These are phyloP conservation scores for Rutidosis leptorrhynchoides DNA, from an alignment of 129 eudicot genomes.

Conservation along the genomic window DNA sequence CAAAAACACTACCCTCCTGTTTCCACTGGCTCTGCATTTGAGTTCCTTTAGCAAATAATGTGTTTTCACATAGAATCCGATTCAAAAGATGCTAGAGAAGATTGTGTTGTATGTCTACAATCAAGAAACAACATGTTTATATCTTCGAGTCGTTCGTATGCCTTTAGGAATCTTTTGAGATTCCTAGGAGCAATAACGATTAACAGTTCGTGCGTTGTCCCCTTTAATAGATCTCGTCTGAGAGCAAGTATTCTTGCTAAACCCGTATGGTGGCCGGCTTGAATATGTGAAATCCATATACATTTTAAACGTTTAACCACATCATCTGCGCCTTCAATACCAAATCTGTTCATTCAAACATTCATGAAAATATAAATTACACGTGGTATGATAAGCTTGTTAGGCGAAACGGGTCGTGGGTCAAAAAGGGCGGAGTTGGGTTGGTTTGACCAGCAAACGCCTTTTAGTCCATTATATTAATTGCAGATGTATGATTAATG, in stretches of 20 bases:
- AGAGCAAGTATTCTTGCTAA: conserved; percentile 82
- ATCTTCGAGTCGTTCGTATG: conserved; percentile 79
- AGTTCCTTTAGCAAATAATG: conserved; percentile 55
- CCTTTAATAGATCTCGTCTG: conserved; percentile 67
- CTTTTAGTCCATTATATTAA: background rate
- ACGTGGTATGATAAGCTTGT: background rate
- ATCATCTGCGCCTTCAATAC: conserved; percentile 69
- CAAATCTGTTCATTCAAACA: conserved; percentile 41
- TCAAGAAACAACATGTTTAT: conserved; percentile 87
- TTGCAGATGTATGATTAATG: too few relatives aligned
- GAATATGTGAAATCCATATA: conserved; percentile 96
- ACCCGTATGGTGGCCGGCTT: conserved; percentile 91
- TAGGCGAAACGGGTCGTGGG: background rate
- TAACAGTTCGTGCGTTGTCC: conserved; percentile 65
- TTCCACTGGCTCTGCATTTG: conserved; percentile 73
- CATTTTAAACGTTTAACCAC: conserved; percentile 60
- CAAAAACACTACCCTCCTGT: conserved; percentile 42
- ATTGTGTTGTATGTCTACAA: conserved; percentile 72
- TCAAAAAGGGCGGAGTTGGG: background rate
- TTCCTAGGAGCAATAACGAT: conserved; percentile 76
- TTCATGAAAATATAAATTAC: conserved; percentile 7
- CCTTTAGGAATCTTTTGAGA: conserved; percentile 69
- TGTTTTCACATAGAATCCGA: conserved; percentile 29
- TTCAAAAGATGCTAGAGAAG: conserved; percentile 52
- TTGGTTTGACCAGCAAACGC: background rate